Conservation (phyloP, 108 stramenopile species). For the Fistulifera solaris region DNA sequence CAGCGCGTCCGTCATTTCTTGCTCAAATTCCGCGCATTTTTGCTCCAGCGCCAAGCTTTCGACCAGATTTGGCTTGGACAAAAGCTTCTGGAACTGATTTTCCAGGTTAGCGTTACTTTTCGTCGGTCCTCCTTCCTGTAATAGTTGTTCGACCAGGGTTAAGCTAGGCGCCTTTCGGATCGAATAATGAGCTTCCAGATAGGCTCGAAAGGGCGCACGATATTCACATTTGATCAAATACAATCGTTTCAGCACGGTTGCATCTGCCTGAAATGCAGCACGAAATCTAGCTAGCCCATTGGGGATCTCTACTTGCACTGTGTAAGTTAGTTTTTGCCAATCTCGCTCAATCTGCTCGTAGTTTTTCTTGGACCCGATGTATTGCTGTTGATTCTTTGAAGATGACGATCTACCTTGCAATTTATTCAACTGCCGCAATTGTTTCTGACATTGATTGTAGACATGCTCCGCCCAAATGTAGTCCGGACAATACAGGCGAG, state of each 20-base stretch:
- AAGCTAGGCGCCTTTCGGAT: constrained; percentile 64
- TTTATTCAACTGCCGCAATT: constrained; percentile 1
- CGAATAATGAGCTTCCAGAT: constrained; percentile 70
- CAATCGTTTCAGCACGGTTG: constrained; percentile 71
- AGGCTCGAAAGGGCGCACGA: constrained; percentile 77
- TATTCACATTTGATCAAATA: constrained; percentile 87
- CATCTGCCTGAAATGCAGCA: constrained; percentile 61
- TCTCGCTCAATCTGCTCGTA: constrained; percentile 15
- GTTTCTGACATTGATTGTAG: constrained; percentile 6
- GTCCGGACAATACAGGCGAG: constrained; percentile 71
- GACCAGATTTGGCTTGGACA: constrained; percentile 60
- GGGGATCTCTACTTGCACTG: constrained; percentile 46
- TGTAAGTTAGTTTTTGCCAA: constrained; percentile 17
- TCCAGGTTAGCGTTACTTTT: constrained; percentile 14
- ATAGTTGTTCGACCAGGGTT: constrained; percentile 55
- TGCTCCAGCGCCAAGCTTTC: constrained; percentile 66
- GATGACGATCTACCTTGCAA: neutral
- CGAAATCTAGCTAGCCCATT: constrained; percentile 64
- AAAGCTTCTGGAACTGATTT: constrained; percentile 18
- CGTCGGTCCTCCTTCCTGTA: constrained; percentile 17
- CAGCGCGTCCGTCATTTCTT: constrained; percentile 57
- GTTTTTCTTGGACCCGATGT: constrained; percentile 1
- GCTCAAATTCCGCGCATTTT: constrained; percentile 55
- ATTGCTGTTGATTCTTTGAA: neutral
- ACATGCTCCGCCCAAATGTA: constrained; percentile 74